Conservation (phyloP, 2,329 filamentous ascomycete genomes). For the Colletotrichum musicola region DNA sequence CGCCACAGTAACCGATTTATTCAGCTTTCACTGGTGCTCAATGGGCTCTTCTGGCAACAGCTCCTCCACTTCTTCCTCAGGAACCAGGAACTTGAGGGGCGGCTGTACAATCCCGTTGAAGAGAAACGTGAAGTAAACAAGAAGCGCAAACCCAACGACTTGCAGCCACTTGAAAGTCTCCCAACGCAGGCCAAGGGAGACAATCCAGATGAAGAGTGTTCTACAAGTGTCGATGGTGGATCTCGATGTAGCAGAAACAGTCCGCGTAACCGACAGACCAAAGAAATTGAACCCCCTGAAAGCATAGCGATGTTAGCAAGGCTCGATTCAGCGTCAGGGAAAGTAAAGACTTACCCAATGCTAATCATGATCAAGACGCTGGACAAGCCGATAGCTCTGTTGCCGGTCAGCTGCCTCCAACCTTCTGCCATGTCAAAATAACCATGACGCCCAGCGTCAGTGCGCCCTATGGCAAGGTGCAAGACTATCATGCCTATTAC, state of each 20-base stretch:
- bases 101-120: slow-evolving; percentile 95
- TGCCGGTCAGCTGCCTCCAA: slow-evolving; percentile 81
- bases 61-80: slow-evolving; percentile 68
- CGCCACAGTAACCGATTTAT: too few relatives aligned
- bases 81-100: slow-evolving; percentile 77
- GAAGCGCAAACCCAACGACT: slow-evolving; percentile 85
- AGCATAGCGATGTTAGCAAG: slow-evolving; percentile 21
- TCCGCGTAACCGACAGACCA: slow-evolving; percentile 90
- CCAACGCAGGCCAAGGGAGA: slow-evolving; percentile 93
- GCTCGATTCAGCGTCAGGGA: slow-evolving; percentile 18
- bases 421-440: slow-evolving; percentile 94
- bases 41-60: slow-evolving; percentile 87
- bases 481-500: slow-evolving; percentile 82
- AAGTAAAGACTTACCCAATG: slow-evolving; percentile 77
- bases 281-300: slow-evolving; percentile 97
- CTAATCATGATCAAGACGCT: slow-evolving; percentile 96
- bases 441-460: slow-evolving; percentile 79
- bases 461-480: slow-evolving; percentile 82
- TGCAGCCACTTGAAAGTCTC: slow-evolving; percentile 98
- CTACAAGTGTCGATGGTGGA: slow-evolving; percentile 98
- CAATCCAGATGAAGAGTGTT: slow-evolving; percentile 98
- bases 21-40: slow-evolving; percentile 66
- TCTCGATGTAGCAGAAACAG: slow-evolving; percentile 90
- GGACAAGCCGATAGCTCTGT: slow-evolving; percentile 78
- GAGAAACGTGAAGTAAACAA: slow-evolving; percentile 96